Evolutionary conservation across 805 yeast species (phyloP).

Genomic region (Cyberlindnera bimundalis): DNA sequence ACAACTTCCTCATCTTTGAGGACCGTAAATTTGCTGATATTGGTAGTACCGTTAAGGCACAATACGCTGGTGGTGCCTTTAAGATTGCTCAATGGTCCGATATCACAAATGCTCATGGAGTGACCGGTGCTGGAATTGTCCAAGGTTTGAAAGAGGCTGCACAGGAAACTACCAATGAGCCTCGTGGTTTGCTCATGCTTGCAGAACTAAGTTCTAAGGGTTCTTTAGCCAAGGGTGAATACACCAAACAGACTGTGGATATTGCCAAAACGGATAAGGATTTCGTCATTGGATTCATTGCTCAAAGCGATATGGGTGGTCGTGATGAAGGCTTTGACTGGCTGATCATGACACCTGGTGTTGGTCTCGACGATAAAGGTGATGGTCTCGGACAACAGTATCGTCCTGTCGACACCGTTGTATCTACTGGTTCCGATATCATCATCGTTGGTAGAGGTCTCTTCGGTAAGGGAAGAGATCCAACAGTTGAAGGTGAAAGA

Average conservation of each 20-base stretch:
- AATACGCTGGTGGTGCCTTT: slow-evolving; percentile 86
- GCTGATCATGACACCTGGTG: slow-evolving; percentile 98
- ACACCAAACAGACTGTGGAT: slow-evolving; percentile 82
- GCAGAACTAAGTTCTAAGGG: slow-evolving; percentile 96
- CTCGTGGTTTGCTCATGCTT: slow-evolving; percentile 88
- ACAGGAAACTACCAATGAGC: slow-evolving; percentile 59
- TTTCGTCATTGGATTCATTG: slow-evolving; percentile 95
- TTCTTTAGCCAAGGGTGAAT: slow-evolving; percentile 87
- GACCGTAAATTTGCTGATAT: slow-evolving; percentile 98
- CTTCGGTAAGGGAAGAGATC: slow-evolving; percentile 92
- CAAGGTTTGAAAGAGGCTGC: slow-evolving; percentile 83
- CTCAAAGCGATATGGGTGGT: slow-evolving; percentile 86
- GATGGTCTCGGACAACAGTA: slow-evolving; percentile 96
- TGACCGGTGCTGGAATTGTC: slow-evolving; percentile 93
- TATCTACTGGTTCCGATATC: slow-evolving; percentile 83
- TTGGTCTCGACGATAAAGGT: slow-evolving; percentile 94
- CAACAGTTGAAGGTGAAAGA: slow-evolving; percentile 79
- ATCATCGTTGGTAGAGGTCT: slow-evolving; percentile 98
- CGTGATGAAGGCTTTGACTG: slow-evolving; percentile 86
- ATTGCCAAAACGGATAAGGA: slow-evolving; percentile 84
- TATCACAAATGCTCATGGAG: slow-evolving; percentile 96
- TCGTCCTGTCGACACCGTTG: slow-evolving; percentile 84
- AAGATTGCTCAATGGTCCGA: slow-evolving; percentile 93
- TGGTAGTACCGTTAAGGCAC: slow-evolving; percentile 94
- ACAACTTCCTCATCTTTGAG: slow-evolving; percentile 88